Percentiles rank a stretch among this genome's conserved stretches.
These are phyloP conservation scores for Exserohilum rostratum DNA, from an alignment of 2,329 filamentous ascomycete genomes.

Conservation along the genomic window DNA sequence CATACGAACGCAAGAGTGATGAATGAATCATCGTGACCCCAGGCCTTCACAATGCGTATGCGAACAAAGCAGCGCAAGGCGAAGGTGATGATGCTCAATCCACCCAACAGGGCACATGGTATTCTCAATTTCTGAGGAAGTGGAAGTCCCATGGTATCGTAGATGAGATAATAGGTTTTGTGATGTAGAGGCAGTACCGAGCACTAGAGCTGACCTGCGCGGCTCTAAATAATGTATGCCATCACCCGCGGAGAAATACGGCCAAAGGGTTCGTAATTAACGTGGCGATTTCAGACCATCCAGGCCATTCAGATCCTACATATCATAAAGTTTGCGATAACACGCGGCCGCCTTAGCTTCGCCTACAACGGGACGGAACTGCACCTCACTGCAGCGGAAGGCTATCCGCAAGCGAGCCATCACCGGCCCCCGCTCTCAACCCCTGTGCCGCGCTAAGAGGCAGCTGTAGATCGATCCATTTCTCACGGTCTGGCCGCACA, in stretches of 20 bases:
- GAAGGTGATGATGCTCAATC: slow-evolving; percentile 19
- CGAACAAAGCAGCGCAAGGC: slow-evolving; percentile 20
- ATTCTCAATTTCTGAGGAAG: slow-evolving; percentile 12
- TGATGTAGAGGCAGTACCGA: background rate
- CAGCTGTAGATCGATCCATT: background rate
- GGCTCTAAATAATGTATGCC: background rate
- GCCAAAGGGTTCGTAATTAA: background rate
- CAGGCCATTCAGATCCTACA: background rate
- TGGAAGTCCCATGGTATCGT: slow-evolving; percentile 7
- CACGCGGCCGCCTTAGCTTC: background rate
- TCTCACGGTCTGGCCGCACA: background rate
- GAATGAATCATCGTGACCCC: slow-evolving; percentile 23
- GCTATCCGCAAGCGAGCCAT: background rate
- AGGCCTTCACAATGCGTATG: slow-evolving; percentile 15
- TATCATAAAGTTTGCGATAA: background rate
- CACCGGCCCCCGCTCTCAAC: no score
- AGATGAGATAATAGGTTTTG: background rate
- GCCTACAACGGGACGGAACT: background rate
- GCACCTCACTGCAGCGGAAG: background rate
- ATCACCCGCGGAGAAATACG: background rate
- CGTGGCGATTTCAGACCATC: background rate
- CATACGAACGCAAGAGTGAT: slow-evolving; percentile 21
- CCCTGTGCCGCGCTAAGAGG: background rate
- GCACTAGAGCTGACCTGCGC: background rate
- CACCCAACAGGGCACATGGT: slow-evolving; percentile 10